phyloP scores from a whole-genome alignment of 805 yeast genomes.

The Starmerella etchellsii region DNA sequence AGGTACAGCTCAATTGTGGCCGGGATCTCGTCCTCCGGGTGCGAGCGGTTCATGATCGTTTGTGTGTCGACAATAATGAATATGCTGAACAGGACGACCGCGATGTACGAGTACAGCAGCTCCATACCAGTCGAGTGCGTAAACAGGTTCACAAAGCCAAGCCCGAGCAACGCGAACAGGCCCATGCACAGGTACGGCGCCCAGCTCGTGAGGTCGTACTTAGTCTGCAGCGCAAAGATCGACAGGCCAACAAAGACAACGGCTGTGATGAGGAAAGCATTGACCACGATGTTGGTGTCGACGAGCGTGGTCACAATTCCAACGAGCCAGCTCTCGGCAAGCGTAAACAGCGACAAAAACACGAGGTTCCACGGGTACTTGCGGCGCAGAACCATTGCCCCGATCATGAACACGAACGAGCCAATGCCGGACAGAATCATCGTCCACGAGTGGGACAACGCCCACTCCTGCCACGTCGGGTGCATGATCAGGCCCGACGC shows the following conservation, averaged over 20 bases:
- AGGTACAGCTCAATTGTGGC: slow-evolving; percentile 68
- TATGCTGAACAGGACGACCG: slow-evolving; percentile 59
- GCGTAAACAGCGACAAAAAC: slow-evolving; percentile 52
- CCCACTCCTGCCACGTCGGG: slow-evolving; percentile 39
- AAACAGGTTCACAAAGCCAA: slow-evolving; percentile 59
- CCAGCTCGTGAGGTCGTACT: slow-evolving; percentile 62
- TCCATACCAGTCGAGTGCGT: slow-evolving; percentile 49
- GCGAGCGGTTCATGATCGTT: slow-evolving; percentile 54
- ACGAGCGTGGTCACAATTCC: slow-evolving; percentile 54
- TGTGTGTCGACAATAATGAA: slow-evolving; percentile 76
- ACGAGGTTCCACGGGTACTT: slow-evolving; percentile 56
- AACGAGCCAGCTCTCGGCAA: slow-evolving; percentile 59
- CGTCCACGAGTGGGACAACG: slow-evolving; percentile 45
- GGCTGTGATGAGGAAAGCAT: slow-evolving; percentile 57
- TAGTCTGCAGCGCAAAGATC: slow-evolving; percentile 60
- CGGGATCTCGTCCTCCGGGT: slow-evolving; percentile 74
- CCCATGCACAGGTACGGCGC: slow-evolving; percentile 44
- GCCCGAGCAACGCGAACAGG: slow-evolving; percentile 55
- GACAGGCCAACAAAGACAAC: slow-evolving; percentile 68
- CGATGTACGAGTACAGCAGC: slow-evolving; percentile 54
- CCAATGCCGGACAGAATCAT: slow-evolving; percentile 45
- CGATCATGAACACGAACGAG: slow-evolving; percentile 52
- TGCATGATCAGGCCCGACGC: slow-evolving; percentile 40
- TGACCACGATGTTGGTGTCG: slow-evolving; percentile 50
- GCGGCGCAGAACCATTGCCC: slow-evolving; percentile 48